Percentiles rank a stretch among this genome's conserved stretches.
Conservation (phyloP, 257 asterid genomes). For the Penstemon newberryi region DNA sequence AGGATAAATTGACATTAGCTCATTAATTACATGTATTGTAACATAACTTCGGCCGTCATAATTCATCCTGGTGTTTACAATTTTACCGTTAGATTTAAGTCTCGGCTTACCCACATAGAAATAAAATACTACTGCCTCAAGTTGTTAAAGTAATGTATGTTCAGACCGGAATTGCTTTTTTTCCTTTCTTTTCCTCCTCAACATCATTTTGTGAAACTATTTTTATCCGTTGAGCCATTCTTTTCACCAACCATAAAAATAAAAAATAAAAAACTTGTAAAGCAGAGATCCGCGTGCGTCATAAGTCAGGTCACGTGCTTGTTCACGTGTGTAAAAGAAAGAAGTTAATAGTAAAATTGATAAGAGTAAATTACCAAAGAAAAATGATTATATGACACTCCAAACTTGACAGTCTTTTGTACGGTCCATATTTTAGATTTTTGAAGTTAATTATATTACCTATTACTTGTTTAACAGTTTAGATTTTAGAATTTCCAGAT, state of each 20-base stretch:
- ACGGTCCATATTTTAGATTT: no score
- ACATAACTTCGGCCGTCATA: background rate
- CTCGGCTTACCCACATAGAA: conserved; percentile 2
- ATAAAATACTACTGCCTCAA: background rate
- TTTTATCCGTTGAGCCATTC: background rate
- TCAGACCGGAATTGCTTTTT: background rate
- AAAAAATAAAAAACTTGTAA: conserved; percentile 6
- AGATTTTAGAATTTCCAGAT: no score
- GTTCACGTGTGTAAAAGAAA: background rate
- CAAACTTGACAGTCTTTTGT: no score
- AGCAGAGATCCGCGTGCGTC: conserved; percentile 32
- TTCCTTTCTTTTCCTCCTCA: conserved; percentile 19
- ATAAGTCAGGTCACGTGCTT: conserved; percentile 31
- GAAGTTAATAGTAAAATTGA: background rate
- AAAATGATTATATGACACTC: background rate
- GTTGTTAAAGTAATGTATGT: background rate
- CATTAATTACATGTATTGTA: background rate
- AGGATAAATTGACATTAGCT: background rate
- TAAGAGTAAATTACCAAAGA: background rate
- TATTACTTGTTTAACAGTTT: no score
- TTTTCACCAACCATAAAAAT: background rate
- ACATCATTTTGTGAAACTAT: conserved; percentile 1
- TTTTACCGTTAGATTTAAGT: conserved; percentile 30
- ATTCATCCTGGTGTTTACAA: conserved; percentile 8
- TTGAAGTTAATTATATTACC: no score